These are phyloP conservation scores for Patellifolia procumbens DNA, from an alignment of 179 eudicot species.

Conservation along the genomic window DNA sequence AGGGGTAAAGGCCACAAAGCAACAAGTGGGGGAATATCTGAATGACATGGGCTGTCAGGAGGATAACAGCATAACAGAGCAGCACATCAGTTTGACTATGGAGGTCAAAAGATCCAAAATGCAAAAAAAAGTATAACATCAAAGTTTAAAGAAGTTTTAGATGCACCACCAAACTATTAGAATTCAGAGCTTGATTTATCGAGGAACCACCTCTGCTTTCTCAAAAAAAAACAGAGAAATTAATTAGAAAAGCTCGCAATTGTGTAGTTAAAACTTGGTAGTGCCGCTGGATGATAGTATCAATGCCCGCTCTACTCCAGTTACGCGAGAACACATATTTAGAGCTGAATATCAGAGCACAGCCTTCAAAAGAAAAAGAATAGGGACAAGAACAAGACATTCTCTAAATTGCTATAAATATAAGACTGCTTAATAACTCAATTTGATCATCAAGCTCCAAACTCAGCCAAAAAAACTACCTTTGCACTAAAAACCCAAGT, in stretches of 20 bases:
- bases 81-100: background rate
- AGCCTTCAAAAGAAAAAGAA: no score
- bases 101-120: background rate
- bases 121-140: background rate
- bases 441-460: constrained; percentile 24
- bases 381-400: no score
- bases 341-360: no score
- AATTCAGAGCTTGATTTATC: background rate
- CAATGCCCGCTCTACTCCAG: no score
- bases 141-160: background rate
- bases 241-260: no score
- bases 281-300: no score
- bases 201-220: no score
- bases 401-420: constrained; percentile 23
- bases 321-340: no score
- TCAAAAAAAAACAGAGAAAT: no score
- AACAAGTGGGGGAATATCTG: background rate
- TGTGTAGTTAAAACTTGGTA: no score
- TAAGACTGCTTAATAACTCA: constrained; percentile 20
- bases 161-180: background rate
- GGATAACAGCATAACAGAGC: background rate
- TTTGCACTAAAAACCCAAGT: background rate
- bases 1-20: background rate
- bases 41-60: background rate
- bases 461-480: constrained; percentile 7